Base-by-base conservation (phyloP, 352 stramenopile species). In the Plasmopara viticola region DNA sequence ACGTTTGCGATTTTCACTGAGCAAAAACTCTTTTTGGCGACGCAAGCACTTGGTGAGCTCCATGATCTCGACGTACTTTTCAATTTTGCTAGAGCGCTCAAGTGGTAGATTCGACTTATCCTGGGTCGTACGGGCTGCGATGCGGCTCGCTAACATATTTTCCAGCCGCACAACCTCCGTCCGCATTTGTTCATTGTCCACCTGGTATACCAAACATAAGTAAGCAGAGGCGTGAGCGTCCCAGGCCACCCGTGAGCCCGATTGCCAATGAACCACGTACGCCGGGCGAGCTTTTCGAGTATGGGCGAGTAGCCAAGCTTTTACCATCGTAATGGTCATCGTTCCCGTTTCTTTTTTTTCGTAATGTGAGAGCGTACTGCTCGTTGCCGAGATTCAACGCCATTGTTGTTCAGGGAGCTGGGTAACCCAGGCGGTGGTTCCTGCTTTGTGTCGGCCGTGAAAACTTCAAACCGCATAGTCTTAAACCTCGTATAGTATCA, bases 51-150 rank as follows among this genome's bases (percentile, higher is more conserved):
- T 92, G 59, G 78, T 92, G 20, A 92, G 74, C 41, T 92, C 81
- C 81, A 92, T 90, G 18, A 90, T 78, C 55, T 92, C 81, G 45
- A 90, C 77, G 66, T 92, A 92, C 51, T 92, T 92, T 48, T 92
- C 81, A 45, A 91, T 91, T 56, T 89, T 89, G 55, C 66, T 83
- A 43, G 78, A 88, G 40, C 80, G 80, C 67, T 90, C 80, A 9
- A 90, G 65, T 29, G 81, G 69, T 48, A 84, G 70, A 34, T 81
- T 78, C 7, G 71, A 70, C 53, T 79, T 84, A 64, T 84, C 76
- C 51, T 82, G 66, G 60, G 83, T 84, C n/a, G 81, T 74, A 25
- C 78, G 77, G 41, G 74, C 67, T 1, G 78, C 78, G 42, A 91
- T 86, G 44, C 81, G 78, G 40, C 64, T 84, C 44, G 81, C 73